Evolutionary conservation across 116 monocot species (phyloP).

Genomic region (Trichopus zeylanicus): DNA sequence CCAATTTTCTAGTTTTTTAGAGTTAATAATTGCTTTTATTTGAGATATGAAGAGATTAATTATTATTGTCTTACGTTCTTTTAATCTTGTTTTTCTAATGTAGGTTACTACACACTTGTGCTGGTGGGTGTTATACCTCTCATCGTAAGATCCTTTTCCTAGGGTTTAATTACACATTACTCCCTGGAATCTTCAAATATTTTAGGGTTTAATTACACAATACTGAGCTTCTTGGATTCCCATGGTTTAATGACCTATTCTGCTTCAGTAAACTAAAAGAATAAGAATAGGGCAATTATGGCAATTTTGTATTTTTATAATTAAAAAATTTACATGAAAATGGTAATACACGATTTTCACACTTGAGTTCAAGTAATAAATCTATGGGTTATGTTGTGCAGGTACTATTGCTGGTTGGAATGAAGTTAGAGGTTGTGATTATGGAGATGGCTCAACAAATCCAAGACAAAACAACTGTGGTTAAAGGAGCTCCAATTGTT

Average conservation of each 20-base stretch:
- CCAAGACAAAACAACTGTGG: constrained; percentile 28
- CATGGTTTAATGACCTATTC: no score
- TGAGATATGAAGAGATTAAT: background rate
- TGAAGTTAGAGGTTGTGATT: constrained; percentile 47
- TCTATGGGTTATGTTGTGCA: background rate
- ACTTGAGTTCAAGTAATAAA: background rate
- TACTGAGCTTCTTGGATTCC: no score
- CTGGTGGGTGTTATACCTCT: background rate
- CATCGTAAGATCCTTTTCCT: background rate
- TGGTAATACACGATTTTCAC: background rate
- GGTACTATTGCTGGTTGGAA: constrained; percentile 33
- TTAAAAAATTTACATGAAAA: no score
- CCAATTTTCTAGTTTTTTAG: background rate
- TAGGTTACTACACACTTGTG: background rate
- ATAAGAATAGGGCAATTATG: no score
- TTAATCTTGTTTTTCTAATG: background rate
- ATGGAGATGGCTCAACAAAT: constrained; percentile 56
- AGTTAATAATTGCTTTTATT: background rate
- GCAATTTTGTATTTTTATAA: no score
- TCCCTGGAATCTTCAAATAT: no score
- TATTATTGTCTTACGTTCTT: background rate
- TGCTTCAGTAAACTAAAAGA: no score
- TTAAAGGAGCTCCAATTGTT: constrained; percentile 47
- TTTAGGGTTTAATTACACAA: no score
- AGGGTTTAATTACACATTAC: no score